A percentile compares a stretch with the other conserved stretches of the same genome.
phyloP scores from a whole-genome alignment of 1,284 basidiomycete species.

The Sanghuangporus baumii region DNA sequence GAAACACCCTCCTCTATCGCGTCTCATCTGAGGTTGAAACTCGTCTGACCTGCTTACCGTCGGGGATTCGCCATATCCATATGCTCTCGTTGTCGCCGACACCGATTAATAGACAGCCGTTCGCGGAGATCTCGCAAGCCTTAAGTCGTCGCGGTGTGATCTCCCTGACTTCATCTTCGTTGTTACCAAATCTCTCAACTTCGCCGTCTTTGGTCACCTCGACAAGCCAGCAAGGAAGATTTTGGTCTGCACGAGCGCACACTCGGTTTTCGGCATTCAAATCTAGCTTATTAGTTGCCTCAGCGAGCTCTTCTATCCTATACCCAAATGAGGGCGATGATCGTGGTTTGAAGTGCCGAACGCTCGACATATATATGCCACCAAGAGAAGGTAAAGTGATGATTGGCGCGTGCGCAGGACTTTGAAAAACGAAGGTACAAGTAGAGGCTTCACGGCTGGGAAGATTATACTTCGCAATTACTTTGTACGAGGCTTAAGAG shows the following conservation, averaged over 20 bases:
- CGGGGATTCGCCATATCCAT: conserved; percentile 16
- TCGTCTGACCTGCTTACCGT: conserved; percentile 4
- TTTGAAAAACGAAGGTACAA: conserved; percentile 41
- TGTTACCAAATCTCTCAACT: too few relatives aligned
- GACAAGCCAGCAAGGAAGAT: conserved; percentile 9
- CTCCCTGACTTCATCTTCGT: neutral
- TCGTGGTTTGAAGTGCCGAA: conserved; percentile 39
- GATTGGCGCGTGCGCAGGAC: conserved; percentile 44
- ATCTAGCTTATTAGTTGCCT: conserved; percentile 19
- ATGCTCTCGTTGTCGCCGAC: conserved; percentile 17
- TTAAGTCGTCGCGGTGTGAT: neutral
- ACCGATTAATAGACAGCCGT: conserved; percentile 12
- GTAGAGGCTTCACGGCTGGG: conserved; percentile 36
- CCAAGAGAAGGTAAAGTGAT: conserved; percentile 40
- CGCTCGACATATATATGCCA: conserved; percentile 41
- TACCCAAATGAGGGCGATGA: conserved; percentile 25
- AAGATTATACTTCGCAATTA: conserved; percentile 39
- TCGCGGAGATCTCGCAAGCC: conserved; percentile 15
- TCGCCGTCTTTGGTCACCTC: neutral
- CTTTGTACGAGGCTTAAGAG: conserved; percentile 54
- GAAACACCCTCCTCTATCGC: neutral
- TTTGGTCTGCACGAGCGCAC: conserved; percentile 13
- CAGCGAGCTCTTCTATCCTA: conserved; percentile 17
- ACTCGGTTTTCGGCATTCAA: conserved; percentile 21
- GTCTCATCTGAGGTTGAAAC: neutral